Evolutionary conservation across 1,139 yeast species (phyloP).

Genomic region (Candida neerlandica): DNA sequence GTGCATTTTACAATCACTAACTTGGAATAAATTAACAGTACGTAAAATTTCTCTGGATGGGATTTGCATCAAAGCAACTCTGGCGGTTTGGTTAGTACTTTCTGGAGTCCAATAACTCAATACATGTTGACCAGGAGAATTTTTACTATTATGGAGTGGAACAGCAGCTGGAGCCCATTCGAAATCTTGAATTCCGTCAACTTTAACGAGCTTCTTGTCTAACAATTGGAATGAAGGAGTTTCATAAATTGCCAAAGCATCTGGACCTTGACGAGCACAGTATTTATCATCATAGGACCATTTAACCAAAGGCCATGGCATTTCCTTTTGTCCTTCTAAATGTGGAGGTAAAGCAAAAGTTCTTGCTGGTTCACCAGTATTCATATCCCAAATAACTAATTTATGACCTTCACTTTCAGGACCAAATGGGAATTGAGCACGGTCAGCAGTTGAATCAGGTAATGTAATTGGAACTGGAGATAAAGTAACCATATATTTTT

Average conservation of each 20-base stretch:
- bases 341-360: slow-evolving; percentile 90
- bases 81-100: slow-evolving; percentile 87
- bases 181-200: slow-evolving; percentile 87
- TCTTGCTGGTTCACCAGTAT: slow-evolving; percentile 80
- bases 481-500: slow-evolving; percentile 85
- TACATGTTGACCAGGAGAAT: slow-evolving; percentile 55
- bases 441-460: slow-evolving; percentile 67
- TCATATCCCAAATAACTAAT: slow-evolving; percentile 90
- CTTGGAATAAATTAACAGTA: slow-evolving; percentile 93
- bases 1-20: slow-evolving; percentile 85
- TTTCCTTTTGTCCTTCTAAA: slow-evolving; percentile 66
- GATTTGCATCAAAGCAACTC: slow-evolving; percentile 88
- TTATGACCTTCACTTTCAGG: slow-evolving; percentile 92
- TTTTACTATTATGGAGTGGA: slow-evolving; percentile 57
- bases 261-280: slow-evolving; percentile 95
- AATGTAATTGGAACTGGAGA: slow-evolving; percentile 81
- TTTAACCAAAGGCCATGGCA: slow-evolving; percentile 96
- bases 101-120: slow-evolving; percentile 98
- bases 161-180: slow-evolving; percentile 95
- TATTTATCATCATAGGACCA: slow-evolving; percentile 95
- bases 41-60: slow-evolving; percentile 83
- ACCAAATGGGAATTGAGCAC: slow-evolving; percentile 76
- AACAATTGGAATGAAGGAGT: slow-evolving; percentile 70
- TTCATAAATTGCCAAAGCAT: slow-evolving; percentile 85
- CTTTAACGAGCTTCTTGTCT: slow-evolving; percentile 83